These are phyloP conservation scores for Xerocomus brunneocitrinus DNA, from an alignment of 768 basidiomycete species.

Conservation along the genomic window DNA sequence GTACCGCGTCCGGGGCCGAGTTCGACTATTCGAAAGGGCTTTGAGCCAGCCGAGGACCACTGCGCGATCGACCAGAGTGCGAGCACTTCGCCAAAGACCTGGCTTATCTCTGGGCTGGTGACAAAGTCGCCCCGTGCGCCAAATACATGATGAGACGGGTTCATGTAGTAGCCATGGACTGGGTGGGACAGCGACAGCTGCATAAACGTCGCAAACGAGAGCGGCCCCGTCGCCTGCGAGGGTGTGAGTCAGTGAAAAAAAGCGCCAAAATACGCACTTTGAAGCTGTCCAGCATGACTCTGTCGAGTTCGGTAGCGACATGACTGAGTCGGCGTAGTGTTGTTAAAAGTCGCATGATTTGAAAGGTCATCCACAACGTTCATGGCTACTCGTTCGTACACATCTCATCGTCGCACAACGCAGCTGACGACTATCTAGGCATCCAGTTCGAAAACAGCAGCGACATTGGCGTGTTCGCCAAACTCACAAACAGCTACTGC, in stretches of 20 bases:
- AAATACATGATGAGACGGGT: conserved; percentile 66
- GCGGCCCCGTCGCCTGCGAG: conserved; percentile 76
- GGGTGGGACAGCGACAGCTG: conserved; percentile 88
- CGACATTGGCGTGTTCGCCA: conserved; percentile 95
- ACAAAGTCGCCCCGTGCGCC: conserved; percentile 89
- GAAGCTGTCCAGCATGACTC: conserved; percentile 65
- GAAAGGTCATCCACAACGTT: not conserved
- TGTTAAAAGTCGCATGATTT: not conserved
- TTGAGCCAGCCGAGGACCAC: conserved; percentile 56
- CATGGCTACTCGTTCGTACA: conserved; percentile 65
- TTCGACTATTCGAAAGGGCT: conserved; percentile 70
- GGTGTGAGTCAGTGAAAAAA: not conserved
- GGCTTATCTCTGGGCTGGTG: conserved; percentile 94
- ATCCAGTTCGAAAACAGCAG: conserved; percentile 91
- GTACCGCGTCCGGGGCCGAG: conserved; percentile 94
- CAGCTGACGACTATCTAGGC: conserved; percentile 41
- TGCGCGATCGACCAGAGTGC: conserved; percentile 82
- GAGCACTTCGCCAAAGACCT: conserved; percentile 94
- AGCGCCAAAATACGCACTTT: conserved; percentile 42
- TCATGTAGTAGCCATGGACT: conserved; percentile 90
- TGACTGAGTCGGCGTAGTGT: conserved; percentile 1
- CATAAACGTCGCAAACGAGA: conserved; percentile 89
- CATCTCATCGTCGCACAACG: not conserved
- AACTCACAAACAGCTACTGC: conserved; percentile 98
- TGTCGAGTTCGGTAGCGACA: conserved; percentile 48